Evolutionary conservation across 1,284 basidiomycete genomes (phyloP).

Genomic region (Ceratobasidium sp.): DNA sequence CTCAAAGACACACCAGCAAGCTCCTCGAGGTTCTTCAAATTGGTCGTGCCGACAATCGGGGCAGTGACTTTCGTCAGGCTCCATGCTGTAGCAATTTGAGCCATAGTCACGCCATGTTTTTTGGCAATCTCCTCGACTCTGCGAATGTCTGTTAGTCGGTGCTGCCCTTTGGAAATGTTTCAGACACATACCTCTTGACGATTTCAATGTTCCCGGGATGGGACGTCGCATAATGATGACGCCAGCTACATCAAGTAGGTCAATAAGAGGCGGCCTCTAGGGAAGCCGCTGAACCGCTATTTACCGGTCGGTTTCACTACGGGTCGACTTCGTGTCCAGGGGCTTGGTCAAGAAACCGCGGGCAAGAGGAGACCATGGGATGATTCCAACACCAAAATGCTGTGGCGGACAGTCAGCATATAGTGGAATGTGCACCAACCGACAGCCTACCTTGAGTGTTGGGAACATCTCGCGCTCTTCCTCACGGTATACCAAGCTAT

Average conservation of each 20-base stretch:
- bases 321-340: slow-evolving; percentile 24
- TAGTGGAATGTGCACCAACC: no score
- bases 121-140: slow-evolving; percentile 51
- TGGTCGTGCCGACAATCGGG: slow-evolving; percentile 46
- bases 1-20: slow-evolving; percentile 31
- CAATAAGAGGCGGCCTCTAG: neutral
- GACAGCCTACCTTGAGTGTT: slow-evolving; percentile 46
- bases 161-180: no score
- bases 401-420: no score
- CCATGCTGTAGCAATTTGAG: slow-evolving; percentile 31
- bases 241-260: no score
- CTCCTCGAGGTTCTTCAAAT: slow-evolving; percentile 46
- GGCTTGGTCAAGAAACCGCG: slow-evolving; percentile 43
- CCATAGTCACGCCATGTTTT: slow-evolving; percentile 51
- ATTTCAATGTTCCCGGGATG: no score
- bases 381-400: slow-evolving; percentile 51
- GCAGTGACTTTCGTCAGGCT: slow-evolving; percentile 43
- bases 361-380: slow-evolving; percentile 48
- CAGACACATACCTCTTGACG: no score
- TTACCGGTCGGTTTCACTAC: slow-evolving; percentile 26
- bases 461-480: slow-evolving; percentile 57
- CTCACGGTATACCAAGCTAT: slow-evolving; percentile 53
- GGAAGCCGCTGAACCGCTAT: no score
- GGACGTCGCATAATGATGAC: no score
- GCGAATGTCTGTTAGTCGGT: no score